Evolutionary conservation across 2,329 filamentous ascomycete species (phyloP).

Genomic region (Akanthomyces muscarius): DNA sequence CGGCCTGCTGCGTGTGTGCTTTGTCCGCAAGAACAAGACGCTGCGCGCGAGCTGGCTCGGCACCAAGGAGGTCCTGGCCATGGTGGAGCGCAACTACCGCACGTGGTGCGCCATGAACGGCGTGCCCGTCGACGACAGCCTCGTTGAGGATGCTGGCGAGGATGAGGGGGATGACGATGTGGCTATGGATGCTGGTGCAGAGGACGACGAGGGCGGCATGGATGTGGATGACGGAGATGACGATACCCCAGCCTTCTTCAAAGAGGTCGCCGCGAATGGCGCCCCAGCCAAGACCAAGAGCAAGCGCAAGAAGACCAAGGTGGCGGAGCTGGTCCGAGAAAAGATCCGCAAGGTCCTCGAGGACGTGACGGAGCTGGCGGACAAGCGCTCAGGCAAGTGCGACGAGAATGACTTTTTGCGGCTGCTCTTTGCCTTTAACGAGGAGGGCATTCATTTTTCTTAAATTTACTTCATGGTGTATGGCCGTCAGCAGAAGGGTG

Average conservation of each 20-base stretch:
- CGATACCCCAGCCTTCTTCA: slow-evolving; percentile 80
- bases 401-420: slow-evolving; percentile 91
- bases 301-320: slow-evolving; percentile 73
- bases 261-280: slow-evolving; percentile 47
- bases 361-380: slow-evolving; percentile 71
- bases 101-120: slow-evolving; percentile 88
- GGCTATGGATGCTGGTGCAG: slow-evolving; percentile 40
- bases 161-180: slow-evolving; percentile 38
- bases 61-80: slow-evolving; percentile 72
- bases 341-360: slow-evolving; percentile 86
- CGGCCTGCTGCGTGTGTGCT: slow-evolving; percentile 71
- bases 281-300: slow-evolving; percentile 55
- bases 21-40: slow-evolving; percentile 82
- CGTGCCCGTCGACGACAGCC: slow-evolving; percentile 68
- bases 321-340: slow-evolving; percentile 74
- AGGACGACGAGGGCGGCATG: slow-evolving; percentile 47
- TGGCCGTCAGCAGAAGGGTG: no score
- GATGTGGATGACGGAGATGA: slow-evolving; percentile 59
- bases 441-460: slow-evolving; percentile 91
- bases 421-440: slow-evolving; percentile 77
- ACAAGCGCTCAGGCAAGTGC: slow-evolving; percentile 78
- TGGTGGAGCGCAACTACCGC: slow-evolving; percentile 83
- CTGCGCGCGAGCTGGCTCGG: slow-evolving; percentile 77
- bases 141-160: slow-evolving; percentile 42
- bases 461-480: not conserved